Percentiles rank a stretch among this genome's conserved stretches.
Conservation (phyloP, 352 stramenopile species). For the Globisporangium cylindrosporum region DNA sequence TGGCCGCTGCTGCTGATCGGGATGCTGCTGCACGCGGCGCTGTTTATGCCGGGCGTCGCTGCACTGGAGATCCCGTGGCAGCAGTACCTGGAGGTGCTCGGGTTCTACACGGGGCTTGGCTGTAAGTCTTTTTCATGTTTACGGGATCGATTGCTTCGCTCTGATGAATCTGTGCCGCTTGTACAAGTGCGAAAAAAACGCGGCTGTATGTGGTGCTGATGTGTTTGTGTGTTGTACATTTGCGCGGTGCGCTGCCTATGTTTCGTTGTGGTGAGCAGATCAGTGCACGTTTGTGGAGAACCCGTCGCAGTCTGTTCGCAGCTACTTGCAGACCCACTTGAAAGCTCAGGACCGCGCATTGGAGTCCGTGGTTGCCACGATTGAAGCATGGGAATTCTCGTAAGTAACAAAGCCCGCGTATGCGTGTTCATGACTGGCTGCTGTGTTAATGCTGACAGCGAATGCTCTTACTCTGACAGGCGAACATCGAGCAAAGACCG, state of each 20-base stretch:
- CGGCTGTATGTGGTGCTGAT: neutral
- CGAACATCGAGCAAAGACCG: slow-evolving; percentile 56
- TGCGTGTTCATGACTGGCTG: neutral
- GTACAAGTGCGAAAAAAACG: neutral
- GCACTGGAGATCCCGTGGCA: slow-evolving; percentile 17
- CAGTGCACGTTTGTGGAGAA: slow-evolving; percentile 76
- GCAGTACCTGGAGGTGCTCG: slow-evolving; percentile 35
- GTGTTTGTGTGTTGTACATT: neutral
- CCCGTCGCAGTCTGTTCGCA: slow-evolving; percentile 53
- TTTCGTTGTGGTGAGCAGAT: slow-evolving; percentile 25
- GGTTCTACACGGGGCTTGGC: slow-evolving; percentile 48
- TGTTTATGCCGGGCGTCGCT: neutral
- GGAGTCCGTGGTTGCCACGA: slow-evolving; percentile 60
- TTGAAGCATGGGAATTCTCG: slow-evolving; percentile 85
- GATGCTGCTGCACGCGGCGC: neutral
- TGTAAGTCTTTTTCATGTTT: slow-evolving; percentile 27
- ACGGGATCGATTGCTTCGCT: neutral
- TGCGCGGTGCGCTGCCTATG: neutral
- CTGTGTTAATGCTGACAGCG: neutral
- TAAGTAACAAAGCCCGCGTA: slow-evolving; percentile 18
- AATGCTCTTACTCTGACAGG: slow-evolving; percentile 18
- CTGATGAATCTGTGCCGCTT: neutral
- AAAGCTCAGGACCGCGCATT: slow-evolving; percentile 65
- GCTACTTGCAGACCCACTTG: slow-evolving; percentile 57
- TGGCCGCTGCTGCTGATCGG: slow-evolving; percentile 7